These are phyloP conservation scores for Pichia sp. DNA, from an alignment of 1,139 yeast genomes.

Conservation along the genomic window DNA sequence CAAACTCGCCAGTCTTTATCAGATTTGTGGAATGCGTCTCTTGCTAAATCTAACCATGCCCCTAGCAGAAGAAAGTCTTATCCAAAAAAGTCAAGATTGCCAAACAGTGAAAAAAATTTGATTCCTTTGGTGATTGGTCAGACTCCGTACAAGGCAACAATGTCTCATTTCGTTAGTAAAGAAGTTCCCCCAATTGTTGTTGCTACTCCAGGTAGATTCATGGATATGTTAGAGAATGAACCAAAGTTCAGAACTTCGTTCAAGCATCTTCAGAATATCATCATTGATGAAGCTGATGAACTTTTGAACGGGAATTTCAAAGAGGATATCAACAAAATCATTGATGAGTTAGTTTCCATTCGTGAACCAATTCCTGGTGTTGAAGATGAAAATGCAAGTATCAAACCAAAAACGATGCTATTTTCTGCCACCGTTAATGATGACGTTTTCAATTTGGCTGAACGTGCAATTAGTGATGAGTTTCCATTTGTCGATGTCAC, in stretches of 20 bases:
- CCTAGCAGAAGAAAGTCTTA: not conserved
- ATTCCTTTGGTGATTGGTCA: constrained; percentile 24
- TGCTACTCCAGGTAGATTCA: constrained; percentile 88
- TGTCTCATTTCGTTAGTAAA: constrained; percentile 21
- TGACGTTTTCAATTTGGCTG: constrained; percentile 63
- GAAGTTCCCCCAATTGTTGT: constrained; percentile 50
- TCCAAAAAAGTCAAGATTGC: constrained; percentile 6
- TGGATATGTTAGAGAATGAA: constrained; percentile 52
- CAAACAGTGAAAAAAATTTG: constrained; percentile 3
- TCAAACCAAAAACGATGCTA: constrained; percentile 53
- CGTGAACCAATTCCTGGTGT: constrained; percentile 33
- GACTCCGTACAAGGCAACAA: constrained; percentile 22
- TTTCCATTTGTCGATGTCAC: constrained; percentile 72
- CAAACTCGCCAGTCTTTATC: constrained; percentile 67
- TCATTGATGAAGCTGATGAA: constrained; percentile 88
- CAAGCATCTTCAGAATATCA: constrained; percentile 54
- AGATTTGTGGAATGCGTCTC: constrained; percentile 12
- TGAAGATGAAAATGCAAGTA: constrained; percentile 2
- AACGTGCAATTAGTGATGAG: constrained; percentile 56
- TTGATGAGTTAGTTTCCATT: constrained; percentile 42
- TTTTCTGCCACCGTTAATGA: constrained; percentile 87
- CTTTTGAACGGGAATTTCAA: constrained; percentile 74
- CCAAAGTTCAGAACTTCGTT: constrained; percentile 46
- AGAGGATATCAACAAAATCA: constrained; percentile 55
- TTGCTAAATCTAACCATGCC: not conserved